Percentiles rank a stretch among this genome's conserved stretches.
Conservation (phyloP, 2,329 filamentous ascomycete genomes). For the Apiospora marii region DNA sequence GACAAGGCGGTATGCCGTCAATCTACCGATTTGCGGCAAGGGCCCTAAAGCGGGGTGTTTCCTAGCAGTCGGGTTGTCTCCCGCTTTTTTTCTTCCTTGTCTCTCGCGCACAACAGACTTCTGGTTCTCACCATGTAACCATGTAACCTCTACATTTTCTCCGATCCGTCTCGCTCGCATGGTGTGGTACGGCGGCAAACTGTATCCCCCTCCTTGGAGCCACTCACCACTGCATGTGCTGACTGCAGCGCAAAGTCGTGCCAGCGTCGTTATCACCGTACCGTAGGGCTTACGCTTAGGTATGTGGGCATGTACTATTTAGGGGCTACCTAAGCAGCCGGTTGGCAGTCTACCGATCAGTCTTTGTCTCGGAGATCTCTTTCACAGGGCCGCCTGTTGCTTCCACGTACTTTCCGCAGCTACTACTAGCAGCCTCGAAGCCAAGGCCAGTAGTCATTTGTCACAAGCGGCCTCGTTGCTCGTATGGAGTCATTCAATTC, state of each 20-base stretch:
- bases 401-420: neutral
- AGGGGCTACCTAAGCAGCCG: neutral
- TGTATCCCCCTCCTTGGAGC: neutral
- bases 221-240: neutral
- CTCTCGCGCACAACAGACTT: conserved; percentile 3
- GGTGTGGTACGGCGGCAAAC: neutral
- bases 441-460: neutral
- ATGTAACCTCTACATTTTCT: neutral
- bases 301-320: neutral
- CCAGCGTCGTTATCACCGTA: neutral
- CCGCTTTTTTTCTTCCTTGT: conserved; percentile 11
- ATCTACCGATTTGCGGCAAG: conserved; percentile 20
- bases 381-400: neutral
- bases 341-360: neutral
- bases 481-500: conserved; percentile 3
- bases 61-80: conserved; percentile 7
- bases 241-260: conserved; percentile 12
- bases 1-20: conserved; percentile 10
- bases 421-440: neutral
- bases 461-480: neutral
- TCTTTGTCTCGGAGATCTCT: conserved; percentile 9
- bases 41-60: conserved; percentile 19
- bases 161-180: conserved; percentile 8
- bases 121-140: neutral
- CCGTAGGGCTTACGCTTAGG: conserved; percentile 4